Evolutionary conservation across 345 rosid species (phyloP).

Genomic region (Corchorus capsularis): DNA sequence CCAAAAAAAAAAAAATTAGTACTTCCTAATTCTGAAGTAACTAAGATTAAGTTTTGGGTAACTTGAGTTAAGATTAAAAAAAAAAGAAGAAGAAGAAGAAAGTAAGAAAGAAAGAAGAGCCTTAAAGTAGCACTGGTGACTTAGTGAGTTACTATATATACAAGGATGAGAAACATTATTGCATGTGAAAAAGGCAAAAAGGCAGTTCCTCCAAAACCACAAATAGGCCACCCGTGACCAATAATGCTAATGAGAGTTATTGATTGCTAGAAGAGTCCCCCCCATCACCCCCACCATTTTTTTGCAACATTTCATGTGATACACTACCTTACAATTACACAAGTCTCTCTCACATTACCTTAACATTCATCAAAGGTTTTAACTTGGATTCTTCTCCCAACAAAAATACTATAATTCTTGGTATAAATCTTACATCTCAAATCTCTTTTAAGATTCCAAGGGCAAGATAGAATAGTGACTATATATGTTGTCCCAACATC

Average conservation of each 20-base stretch:
- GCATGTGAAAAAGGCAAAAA: neutral
- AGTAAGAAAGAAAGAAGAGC: neutral
- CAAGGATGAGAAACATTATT: neutral
- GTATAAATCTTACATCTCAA: neutral
- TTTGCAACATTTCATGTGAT: neutral
- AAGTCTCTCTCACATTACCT: neutral
- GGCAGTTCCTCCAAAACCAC: neutral
- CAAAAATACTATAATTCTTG: neutral
- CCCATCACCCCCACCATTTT: neutral
- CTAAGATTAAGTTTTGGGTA: neutral
- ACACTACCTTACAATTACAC: neutral
- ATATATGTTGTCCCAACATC: neutral
- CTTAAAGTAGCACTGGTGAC: neutral
- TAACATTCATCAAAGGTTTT: neutral
- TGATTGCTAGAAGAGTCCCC: neutral
- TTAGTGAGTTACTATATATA: neutral
- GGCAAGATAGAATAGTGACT: neutral
- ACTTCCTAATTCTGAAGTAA: neutral
- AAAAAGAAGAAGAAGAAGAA: neutral
- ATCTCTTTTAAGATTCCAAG: neutral
- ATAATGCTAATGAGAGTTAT: neutral
- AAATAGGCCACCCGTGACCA: constrained; percentile 1
- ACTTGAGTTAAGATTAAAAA: neutral
- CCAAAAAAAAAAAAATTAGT: too few relatives aligned
- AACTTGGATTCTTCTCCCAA: neutral